Conservation (phyloP, 2,329 filamentous ascomycete species). For the Ophiostoma quercus region DNA sequence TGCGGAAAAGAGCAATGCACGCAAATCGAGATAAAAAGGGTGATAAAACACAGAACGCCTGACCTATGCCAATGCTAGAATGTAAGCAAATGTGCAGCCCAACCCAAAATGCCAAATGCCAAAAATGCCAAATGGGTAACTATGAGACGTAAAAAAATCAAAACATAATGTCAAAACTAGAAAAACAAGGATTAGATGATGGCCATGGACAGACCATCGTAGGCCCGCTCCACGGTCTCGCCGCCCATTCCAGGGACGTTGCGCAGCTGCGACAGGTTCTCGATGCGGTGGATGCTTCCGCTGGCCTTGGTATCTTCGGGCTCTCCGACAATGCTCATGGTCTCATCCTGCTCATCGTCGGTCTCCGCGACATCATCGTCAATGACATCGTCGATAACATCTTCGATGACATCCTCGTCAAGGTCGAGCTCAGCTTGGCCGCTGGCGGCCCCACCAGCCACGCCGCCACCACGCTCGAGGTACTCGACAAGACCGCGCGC, state of each 20-base stretch:
- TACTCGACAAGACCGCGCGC: constrained; percentile 29
- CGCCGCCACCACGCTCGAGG: background rate
- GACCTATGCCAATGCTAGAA: constrained; percentile 6
- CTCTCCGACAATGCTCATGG: background rate
- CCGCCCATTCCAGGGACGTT: constrained; percentile 43
- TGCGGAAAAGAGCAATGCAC: background rate
- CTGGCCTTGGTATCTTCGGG: background rate
- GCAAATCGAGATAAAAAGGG: background rate
- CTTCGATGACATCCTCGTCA: background rate
- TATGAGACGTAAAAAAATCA: background rate
- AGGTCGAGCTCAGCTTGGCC: background rate
- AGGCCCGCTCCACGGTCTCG: constrained; percentile 2
- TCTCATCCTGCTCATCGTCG: constrained; percentile 5
- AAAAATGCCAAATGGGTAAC: constrained; percentile 8
- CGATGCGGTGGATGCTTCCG: constrained; percentile 35
- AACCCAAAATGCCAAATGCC: constrained; percentile 3
- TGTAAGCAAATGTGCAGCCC: background rate
- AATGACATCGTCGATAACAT: background rate
- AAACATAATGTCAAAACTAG: background rate
- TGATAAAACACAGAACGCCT: constrained; percentile 4
- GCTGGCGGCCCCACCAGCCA: background rate
- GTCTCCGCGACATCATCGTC: constrained; percentile 15
- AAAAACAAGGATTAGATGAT: background rate
- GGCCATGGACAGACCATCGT: constrained; percentile 37
- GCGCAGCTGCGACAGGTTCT: constrained; percentile 47